Evolutionary conservation across 257 asterid species (phyloP).

Genomic region (Dorcoceras hygrometricum): DNA sequence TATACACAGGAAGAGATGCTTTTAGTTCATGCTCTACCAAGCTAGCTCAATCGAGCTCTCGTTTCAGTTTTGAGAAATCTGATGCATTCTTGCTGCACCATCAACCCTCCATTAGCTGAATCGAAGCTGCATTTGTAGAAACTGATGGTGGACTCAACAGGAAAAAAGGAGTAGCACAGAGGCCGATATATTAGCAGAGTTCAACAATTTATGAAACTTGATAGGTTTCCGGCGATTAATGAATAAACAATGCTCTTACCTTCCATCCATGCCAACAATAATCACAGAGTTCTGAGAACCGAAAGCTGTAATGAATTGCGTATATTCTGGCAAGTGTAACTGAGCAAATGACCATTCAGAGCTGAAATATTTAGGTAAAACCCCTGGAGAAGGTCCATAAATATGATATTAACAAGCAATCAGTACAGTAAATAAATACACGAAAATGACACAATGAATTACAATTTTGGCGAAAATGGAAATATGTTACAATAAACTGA

Average conservation of each 20-base stretch:
- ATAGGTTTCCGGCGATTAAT: not conserved
- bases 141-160: constrained; percentile 36
- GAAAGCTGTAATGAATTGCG: constrained; percentile 71
- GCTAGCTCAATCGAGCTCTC: constrained; percentile 34
- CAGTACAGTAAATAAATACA: constrained; percentile 3
- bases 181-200: constrained; percentile 16
- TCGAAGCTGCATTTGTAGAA: constrained; percentile 86
- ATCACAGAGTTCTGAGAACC: constrained; percentile 68
- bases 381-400: constrained; percentile 49
- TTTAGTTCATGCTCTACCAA: not conserved
- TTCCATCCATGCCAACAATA: constrained; percentile 76
- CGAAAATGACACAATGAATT: constrained; percentile 7
- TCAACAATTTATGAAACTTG: constrained; percentile 6
- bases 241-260: constrained; percentile 39
- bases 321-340: constrained; percentile 70
- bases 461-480: not conserved
- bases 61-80: constrained; percentile 67
- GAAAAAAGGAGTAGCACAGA: constrained; percentile 11
- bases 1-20: constrained; percentile 1
- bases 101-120: constrained; percentile 75
- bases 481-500: constrained; percentile 1
- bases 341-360: constrained; percentile 99
- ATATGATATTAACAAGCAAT: constrained; percentile 13
- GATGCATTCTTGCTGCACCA: constrained; percentile 76
- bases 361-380: constrained; percentile 88